Base-by-base conservation (phyloP, 208 protist species). In the Blastocrithidia nonstop region DNA sequence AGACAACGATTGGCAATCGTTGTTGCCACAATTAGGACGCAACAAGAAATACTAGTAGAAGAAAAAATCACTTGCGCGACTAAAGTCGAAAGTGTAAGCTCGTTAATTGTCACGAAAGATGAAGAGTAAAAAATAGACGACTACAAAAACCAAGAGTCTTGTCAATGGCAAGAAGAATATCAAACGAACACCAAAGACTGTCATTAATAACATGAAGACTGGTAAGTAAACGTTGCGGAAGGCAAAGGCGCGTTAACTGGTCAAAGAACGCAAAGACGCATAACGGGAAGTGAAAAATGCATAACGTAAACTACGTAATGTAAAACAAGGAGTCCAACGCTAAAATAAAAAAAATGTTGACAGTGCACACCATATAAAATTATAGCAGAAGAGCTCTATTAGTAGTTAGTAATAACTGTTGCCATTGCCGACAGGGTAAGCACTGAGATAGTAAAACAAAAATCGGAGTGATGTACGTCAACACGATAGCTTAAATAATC, bases 141-240 rank as follows among this genome's bases (percentile, higher is more conserved):
- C 29, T n/a, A 15, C 29, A n/a, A 35, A n/a, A 11, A 35, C 11
- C 29, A 35, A 35, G 29, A 11, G 29, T 7, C 25, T 27, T 1
- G 41, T 24, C 9, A 67, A 53, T 33, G 25, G 19, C 22, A 61
- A 64, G 24, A 70, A 74, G 26, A 61, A 45, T 15, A 71, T 59
- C n/a, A 45, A 26, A 13, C 45, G 54, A 7, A 37, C 37, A 13
- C 43, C 53, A 9, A 80, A 72, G 53, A 63, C 64, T n/a, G 56
- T 63, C 23, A 41, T 79, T 1, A 50, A 43, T 15, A 57, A 57
- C 32, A 55, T 45, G 22, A 51, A 60, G 16, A 68, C 67, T 6
- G 72, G 65, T 1, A 72, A 72, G 41, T 59, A 79, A 43, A 76
- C 73, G 15, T 52, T 78, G 7, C 43, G 37, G 17, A 74, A 76